phyloP scores from a whole-genome alignment of 371 early-diverging fungal species.

The Apophysomyces elegans region DNA sequence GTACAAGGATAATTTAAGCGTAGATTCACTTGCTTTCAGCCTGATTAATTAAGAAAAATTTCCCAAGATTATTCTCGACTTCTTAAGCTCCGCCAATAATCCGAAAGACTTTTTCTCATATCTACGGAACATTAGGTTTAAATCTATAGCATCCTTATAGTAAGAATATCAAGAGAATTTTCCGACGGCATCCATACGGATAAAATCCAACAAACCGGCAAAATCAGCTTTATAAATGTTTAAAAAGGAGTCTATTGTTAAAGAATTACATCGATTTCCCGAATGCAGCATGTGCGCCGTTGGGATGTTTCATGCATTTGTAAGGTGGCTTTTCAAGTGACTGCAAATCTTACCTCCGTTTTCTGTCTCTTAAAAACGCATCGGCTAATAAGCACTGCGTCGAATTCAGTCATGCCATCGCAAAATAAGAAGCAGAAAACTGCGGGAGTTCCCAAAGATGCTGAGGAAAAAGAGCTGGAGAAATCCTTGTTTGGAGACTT shows the following conservation, averaged over 20 bases:
- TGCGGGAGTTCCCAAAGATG: conserved; percentile 34
- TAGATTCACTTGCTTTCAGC: too few species aligned
- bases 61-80: too few species aligned
- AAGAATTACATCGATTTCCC: too few species aligned
- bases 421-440: conserved; percentile 31
- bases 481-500: conserved; percentile 21
- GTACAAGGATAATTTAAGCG: too few species aligned
- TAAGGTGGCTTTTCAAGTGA: conserved; percentile 1
- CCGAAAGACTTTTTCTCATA: too few species aligned
- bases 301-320: not conserved
- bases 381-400: not conserved
- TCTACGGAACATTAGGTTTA: too few species aligned
- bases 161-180: not conserved
- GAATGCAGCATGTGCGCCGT: too few species aligned
- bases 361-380: not conserved
- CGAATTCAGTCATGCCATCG: not conserved
- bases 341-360: not conserved
- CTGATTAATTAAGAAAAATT: too few species aligned
- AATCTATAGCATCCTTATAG: not conserved
- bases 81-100: too few species aligned
- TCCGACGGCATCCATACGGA: not conserved
- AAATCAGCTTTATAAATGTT: too few species aligned
- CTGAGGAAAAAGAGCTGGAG: conserved; percentile 27
- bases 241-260: too few species aligned
- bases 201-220: too few species aligned